Evolutionary conservation across 2,329 filamentous ascomycete species (phyloP), one percentile per base, ranked within the genome.

Genomic region (Hypoxylon sp.): DNA sequence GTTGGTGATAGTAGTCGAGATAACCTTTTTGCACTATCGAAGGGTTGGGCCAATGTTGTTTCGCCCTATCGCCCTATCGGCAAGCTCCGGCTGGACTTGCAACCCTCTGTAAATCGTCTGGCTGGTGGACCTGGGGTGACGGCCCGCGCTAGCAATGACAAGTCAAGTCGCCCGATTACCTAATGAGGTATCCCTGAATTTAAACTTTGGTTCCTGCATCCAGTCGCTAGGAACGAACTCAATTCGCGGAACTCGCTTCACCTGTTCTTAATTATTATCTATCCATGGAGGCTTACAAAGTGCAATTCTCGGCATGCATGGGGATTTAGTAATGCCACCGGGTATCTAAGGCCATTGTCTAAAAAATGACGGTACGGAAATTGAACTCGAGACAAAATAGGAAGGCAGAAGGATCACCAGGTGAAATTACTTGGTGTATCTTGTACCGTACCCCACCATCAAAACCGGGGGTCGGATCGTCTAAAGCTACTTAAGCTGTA

Each of bases 161-260:
- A 6, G 8, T 17, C 42, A 33, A 33, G 31, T 6, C 31, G 46
- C 44, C 61, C 46, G 22, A 59, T 57, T 55, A 56, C 40, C 50
- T 54, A 17, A 22, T 54, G 31, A 33, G 7, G 31, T 11, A 61
- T 57, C 54, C 63, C 40, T 58, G 33, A 61, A 60, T 60, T 46
- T 59, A 56, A 53, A 37, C 35, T 61, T 65, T 27, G 46, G 63
- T 66, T 61, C 63, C 63, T 61, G 57, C 57, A 35, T 61, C 20
- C 1, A 20, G 20, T 20, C 35, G 22, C 7, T 35, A 4, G 46
- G 33, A 35, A 50, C 27, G 27, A 13, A 35, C 25, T 27, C 31
- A 30, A 61, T 27, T 51, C 14, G 44, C 27, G 20, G 13, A 7
- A 20, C 46, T 22, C 30, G 11, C 17, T 54, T 25, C 51, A 46